These are phyloP conservation scores for Coemansia aciculifera DNA, from an alignment of 192 early-diverging fungal species.

Conservation along the genomic window DNA sequence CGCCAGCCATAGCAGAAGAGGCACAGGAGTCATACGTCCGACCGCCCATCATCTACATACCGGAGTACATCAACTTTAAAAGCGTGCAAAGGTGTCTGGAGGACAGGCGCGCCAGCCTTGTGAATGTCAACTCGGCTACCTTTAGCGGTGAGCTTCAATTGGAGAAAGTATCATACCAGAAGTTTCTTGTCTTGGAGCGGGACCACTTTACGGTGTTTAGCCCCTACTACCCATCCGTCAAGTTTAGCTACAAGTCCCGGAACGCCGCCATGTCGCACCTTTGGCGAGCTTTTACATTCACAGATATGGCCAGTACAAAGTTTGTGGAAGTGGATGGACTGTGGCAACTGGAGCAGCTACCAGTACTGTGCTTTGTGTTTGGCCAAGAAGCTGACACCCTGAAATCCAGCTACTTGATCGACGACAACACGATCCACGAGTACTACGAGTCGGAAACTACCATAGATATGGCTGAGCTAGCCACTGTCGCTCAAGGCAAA, in stretches of 20 bases:
- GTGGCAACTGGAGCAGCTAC: constrained; percentile 1
- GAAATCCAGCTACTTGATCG: neutral
- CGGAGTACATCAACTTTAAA: neutral
- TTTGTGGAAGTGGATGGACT: constrained; percentile 5
- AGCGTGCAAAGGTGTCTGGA: neutral
- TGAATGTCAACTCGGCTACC: neutral
- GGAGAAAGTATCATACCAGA: neutral
- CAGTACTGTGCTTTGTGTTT: constrained; percentile 6
- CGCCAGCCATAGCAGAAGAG: neutral
- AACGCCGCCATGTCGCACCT: constrained; percentile 4
- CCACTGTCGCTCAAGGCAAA: neutral
- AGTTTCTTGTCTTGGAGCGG: constrained; percentile 2
- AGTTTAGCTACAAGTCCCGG: constrained; percentile 8
- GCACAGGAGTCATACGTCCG: neutral
- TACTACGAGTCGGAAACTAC: neutral
- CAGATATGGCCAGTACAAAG: neutral
- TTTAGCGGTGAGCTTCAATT: neutral
- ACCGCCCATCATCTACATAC: neutral
- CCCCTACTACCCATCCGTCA: neutral
- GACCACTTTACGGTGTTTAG: neutral
- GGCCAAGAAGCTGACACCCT: neutral
- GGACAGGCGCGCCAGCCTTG: neutral
- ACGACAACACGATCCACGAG: constrained; percentile 6
- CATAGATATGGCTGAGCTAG: neutral
- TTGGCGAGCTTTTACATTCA: no score